These are phyloP conservation scores for Apophysomyces sp. DNA, from an alignment of 371 early-diverging fungal genomes.

Conservation along the genomic window DNA sequence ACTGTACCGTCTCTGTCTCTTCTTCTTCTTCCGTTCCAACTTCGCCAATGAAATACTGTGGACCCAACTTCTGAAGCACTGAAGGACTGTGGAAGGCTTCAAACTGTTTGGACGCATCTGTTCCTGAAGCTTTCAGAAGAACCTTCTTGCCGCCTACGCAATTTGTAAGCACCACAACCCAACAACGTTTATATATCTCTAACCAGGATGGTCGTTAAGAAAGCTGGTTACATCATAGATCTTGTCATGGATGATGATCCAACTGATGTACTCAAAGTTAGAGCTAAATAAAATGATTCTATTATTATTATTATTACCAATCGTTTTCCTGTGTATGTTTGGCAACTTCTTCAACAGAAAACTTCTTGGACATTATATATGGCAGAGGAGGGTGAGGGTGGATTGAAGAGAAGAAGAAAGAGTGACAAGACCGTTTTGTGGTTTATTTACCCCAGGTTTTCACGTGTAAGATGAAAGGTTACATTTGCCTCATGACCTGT, in stretches of 20 bases:
- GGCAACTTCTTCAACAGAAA: conserved; percentile 67
- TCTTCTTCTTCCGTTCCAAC: conserved; percentile 28
- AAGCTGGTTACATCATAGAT: conserved; percentile 82
- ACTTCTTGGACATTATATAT: conserved; percentile 20
- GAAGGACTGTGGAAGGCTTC: conserved; percentile 69
- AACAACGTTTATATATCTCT: not conserved
- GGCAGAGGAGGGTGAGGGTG: not conserved
- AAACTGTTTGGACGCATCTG: conserved; percentile 82
- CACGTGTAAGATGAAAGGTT: not conserved
- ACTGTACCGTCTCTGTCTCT: conserved; percentile 1
- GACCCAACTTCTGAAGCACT: conserved; percentile 49
- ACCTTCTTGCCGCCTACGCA: conserved; percentile 42
- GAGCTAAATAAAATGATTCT: not conserved
- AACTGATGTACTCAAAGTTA: conserved; percentile 23
- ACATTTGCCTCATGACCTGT: not conserved
- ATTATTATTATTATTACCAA: conserved; percentile 22
- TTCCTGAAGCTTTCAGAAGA: conserved; percentile 71
- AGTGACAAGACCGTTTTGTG: not conserved
- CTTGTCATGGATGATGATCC: conserved; percentile 82
- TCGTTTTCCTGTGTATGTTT: conserved; percentile 72
- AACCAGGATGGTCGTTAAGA: conserved; percentile 63
- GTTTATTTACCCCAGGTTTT: conserved; percentile 1
- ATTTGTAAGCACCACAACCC: not conserved
- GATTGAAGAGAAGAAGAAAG: not conserved
- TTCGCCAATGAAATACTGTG: conserved; percentile 41